Conservation (phyloP, 2,329 filamentous ascomycete genomes). For the Cladosporium sp. region DNA sequence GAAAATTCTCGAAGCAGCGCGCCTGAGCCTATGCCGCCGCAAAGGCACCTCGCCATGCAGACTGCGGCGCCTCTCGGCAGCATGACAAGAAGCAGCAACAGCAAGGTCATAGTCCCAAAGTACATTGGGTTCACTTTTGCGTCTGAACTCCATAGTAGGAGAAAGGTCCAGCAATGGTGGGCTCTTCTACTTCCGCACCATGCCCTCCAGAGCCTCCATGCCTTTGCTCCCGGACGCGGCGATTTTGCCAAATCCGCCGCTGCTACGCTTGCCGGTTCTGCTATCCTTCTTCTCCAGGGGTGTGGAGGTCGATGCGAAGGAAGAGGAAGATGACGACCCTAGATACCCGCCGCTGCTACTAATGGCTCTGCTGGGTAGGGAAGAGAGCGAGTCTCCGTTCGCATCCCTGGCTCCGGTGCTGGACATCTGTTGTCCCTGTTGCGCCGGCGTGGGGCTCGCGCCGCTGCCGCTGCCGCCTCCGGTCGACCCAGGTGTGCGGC, state of each 20-base stretch:
- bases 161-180: conserved; percentile 6
- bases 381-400: conserved; percentile 54
- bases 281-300: conserved; percentile 7
- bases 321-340: background rate
- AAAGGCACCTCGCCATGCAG: background rate
- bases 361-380: conserved; percentile 52
- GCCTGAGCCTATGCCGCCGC: background rate
- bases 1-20: too few relatives aligned
- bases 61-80: too few relatives aligned
- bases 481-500: conserved; percentile 19
- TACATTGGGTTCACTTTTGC: too few relatives aligned
- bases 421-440: conserved; percentile 4
- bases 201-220: conserved; percentile 26
- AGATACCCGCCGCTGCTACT: conserved; percentile 28
- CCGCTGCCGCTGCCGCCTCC: too few relatives aligned
- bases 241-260: conserved; percentile 7
- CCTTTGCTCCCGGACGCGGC: conserved; percentile 16
- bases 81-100: too few relatives aligned
- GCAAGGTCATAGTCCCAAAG: too few relatives aligned
- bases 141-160: too few relatives aligned
- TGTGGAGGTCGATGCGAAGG: conserved; percentile 12
- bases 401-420: conserved; percentile 21
- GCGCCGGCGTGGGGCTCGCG: background rate
- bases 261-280: background rate
- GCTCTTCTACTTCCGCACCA: conserved; percentile 29